These are phyloP conservation scores for Choiromyces venosus DNA, from an alignment of 495 filamentous ascomycete species.

Conservation along the genomic window DNA sequence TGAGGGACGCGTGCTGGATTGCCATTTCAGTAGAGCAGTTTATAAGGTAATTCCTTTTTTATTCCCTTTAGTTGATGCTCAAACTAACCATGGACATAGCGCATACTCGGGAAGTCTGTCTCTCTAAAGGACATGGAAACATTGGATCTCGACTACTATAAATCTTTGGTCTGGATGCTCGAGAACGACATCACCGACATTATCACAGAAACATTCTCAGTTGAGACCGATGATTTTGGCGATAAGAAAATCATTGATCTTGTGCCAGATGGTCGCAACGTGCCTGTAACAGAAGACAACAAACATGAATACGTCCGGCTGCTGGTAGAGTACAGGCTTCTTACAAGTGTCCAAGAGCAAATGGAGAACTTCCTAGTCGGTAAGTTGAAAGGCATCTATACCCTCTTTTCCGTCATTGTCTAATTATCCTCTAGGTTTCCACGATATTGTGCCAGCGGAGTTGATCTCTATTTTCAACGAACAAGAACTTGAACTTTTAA, in stretches of 20 bases:
- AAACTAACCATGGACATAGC: conserved; percentile 41
- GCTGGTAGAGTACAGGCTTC: conserved; percentile 88
- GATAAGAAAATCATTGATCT: conserved; percentile 82
- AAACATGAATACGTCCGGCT: conserved; percentile 95
- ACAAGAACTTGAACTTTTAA: conserved; percentile 92
- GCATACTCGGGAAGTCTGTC: conserved; percentile 86
- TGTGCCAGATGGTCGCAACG: conserved; percentile 77
- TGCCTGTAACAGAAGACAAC: conserved; percentile 93
- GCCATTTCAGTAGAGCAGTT: conserved; percentile 96
- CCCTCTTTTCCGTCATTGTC: conserved; percentile 2
- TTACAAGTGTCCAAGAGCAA: conserved; percentile 85
- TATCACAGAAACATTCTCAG: conserved; percentile 93
- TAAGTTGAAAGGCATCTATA: conserved; percentile 44
- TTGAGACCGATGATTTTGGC: conserved; percentile 89
- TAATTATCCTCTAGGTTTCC: conserved; percentile 63
- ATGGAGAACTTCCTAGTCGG: conserved; percentile 92
- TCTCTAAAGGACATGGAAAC: conserved; percentile 99
- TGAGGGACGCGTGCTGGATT: conserved; percentile 91
- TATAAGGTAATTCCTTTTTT: conserved; percentile 57
- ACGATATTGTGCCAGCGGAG: conserved; percentile 93
- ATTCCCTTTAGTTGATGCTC: neutral
- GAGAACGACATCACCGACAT: conserved; percentile 99
- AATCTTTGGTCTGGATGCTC: conserved; percentile 97
- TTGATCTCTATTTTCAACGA: conserved; percentile 98
- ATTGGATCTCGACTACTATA: conserved; percentile 96